Evolutionary conservation across 371 early-diverging fungal genomes (phyloP), one percentile per base, ranked within the genome.

Genomic region (Haplosporangium sp.): DNA sequence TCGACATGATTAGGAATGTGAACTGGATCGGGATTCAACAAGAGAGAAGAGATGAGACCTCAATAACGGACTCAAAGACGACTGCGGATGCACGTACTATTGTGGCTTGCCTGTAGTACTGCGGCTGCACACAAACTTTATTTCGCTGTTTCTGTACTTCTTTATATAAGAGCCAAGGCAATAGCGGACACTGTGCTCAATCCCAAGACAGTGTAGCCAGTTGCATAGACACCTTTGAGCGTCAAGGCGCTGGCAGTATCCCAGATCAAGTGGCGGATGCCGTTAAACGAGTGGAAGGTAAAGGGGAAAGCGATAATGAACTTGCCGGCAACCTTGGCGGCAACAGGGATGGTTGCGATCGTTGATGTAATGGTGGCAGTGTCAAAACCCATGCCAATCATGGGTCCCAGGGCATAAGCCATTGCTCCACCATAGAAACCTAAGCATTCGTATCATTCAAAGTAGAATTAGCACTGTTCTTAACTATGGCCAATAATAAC

Each of bases 211-310:
- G 83, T 85, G 67, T 95, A 96, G 47, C 97, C 98, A 9, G 95
- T 91, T 14, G 79, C 75, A 81, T 93, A 92, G 13, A 98, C 96
- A 40, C 89, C 89, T 85, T 92, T 89, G 65, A 95, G 75, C 61
- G 85, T 89, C 64, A 97, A 82, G 37, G 75, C 81, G 64, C 83
- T 83, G 36, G 87, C 88, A 51, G 90, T 85, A 82, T 96, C 96
- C 98, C 98, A 98, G 54, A 89, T 56, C 94, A 97, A 89, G 69
- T 74, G 75, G 36, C 75, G 90, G 58, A 97, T 71, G 60, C 97
- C 97, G 82, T 93, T 95, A 73, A 94, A 86, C 50, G 87, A 73
- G 85, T 98, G 97, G 90, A 86, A 98, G 64, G 90, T 89, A 74
- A 94, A 89, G 37, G 96, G 93, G 61, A 81, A 69, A 47, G 93